phyloP scores from a whole-genome alignment of 805 yeast genomes.

The Lipomyces chichibuensis region DNA sequence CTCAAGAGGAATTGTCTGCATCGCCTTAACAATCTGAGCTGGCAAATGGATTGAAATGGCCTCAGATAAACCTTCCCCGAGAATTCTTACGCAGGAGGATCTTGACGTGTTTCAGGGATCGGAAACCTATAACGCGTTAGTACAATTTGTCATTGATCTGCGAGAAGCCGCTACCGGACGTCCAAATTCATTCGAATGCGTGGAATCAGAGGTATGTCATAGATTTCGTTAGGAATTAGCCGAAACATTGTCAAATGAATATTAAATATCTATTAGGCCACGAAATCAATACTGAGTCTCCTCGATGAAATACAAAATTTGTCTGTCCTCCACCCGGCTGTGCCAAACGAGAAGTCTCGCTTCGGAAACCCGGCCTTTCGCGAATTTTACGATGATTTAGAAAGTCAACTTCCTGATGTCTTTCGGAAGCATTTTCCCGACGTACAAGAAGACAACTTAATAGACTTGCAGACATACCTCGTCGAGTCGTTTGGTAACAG shows the following conservation, averaged over 20 bases:
- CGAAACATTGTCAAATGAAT: background rate
- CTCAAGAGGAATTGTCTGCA: too few relatives aligned
- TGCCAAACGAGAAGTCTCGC: slow-evolving; percentile 66
- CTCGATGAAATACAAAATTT: slow-evolving; percentile 53
- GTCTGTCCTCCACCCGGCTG: slow-evolving; percentile 66
- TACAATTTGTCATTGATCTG: slow-evolving; percentile 59
- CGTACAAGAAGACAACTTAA: background rate
- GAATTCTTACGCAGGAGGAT: slow-evolving; percentile 60
- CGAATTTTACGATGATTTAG: slow-evolving; percentile 74
- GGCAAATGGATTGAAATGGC: background rate
- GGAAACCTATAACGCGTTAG: slow-evolving; percentile 53
- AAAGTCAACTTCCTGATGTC: slow-evolving; percentile 10
- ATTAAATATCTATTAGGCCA: background rate
- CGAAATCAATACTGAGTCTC: slow-evolving; percentile 39
- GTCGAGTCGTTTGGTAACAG: slow-evolving; percentile 81
- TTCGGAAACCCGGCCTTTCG: slow-evolving; percentile 91
- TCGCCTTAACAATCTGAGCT: background rate
- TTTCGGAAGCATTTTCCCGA: slow-evolving; percentile 23
- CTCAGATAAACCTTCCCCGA: slow-evolving; percentile 9
- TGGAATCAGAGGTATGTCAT: slow-evolving; percentile 42
- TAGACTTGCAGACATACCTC: slow-evolving; percentile 62
- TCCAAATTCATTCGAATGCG: slow-evolving; percentile 54
- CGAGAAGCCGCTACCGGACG: slow-evolving; percentile 68
- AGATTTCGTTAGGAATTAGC: background rate
- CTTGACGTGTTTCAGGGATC: slow-evolving; percentile 62